Evolutionary conservation across 805 yeast genomes (phyloP).

Genomic region (Spathaspora passalidarum): DNA sequence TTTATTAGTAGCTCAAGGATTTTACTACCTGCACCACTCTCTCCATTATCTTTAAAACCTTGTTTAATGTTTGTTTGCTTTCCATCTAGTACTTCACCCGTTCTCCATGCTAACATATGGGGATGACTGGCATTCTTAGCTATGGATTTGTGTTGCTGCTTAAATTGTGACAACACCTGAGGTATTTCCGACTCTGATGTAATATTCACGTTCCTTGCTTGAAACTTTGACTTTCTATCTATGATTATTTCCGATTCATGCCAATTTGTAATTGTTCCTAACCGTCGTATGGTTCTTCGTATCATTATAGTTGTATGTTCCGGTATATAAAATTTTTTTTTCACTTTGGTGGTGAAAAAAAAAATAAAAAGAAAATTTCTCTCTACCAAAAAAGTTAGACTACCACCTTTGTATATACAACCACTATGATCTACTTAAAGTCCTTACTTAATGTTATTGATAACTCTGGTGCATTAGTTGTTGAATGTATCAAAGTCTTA

Average conservation of each 20-base stretch:
- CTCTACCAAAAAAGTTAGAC: too few relatives aligned
- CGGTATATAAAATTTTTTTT: conserved; percentile 1
- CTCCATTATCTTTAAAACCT: conserved; percentile 71
- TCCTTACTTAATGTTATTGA: conserved; percentile 87
- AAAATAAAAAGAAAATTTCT: too few relatives aligned
- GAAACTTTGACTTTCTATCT: conserved; percentile 64
- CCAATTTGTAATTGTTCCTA: conserved; percentile 21
- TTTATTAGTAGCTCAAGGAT: conserved; percentile 51
- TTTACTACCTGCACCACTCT: conserved; percentile 68
- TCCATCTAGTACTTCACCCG: conserved; percentile 24
- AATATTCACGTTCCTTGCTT: conserved; percentile 54
- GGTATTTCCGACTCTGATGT: conserved; percentile 40
- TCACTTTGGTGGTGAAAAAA: neutral
- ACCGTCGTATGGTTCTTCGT: neutral
- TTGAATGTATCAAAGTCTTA: conserved; percentile 92
- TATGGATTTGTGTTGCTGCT: conserved; percentile 44
- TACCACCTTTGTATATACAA: too few relatives aligned
- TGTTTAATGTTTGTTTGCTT: conserved; percentile 38
- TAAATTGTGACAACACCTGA: conserved; percentile 38
- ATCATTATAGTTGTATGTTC: neutral
- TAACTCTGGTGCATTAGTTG: conserved; percentile 92
- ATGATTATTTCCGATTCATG: conserved; percentile 24
- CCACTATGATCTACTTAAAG: conserved; percentile 79
- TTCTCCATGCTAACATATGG: conserved; percentile 72
- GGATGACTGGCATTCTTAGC: conserved; percentile 63